Evolutionary conservation across 352 stramenopile species (phyloP).

Genomic region (Globisporangium emineosum): DNA sequence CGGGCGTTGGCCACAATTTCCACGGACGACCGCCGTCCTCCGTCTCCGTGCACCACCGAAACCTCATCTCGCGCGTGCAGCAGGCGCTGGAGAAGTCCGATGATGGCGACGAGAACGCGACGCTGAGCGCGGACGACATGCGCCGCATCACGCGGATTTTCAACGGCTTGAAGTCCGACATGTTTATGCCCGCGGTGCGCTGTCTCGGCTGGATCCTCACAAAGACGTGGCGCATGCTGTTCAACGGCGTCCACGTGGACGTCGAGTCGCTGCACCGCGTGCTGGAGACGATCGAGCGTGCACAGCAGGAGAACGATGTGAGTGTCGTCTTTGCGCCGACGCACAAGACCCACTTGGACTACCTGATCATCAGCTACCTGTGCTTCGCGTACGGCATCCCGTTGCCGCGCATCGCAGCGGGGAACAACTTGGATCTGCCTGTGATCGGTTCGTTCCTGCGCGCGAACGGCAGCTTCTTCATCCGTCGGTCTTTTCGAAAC

Average conservation of each 20-base stretch:
- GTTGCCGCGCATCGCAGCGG: slow-evolving; percentile 78
- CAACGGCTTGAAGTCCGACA: slow-evolving; percentile 61
- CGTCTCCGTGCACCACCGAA: slow-evolving; percentile 34
- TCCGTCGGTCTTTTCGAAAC: slow-evolving; percentile 74
- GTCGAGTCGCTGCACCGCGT: slow-evolving; percentile 59
- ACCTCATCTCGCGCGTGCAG: slow-evolving; percentile 38
- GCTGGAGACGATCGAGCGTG: slow-evolving; percentile 40
- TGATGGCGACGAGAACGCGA: neutral
- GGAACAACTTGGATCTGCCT: slow-evolving; percentile 86
- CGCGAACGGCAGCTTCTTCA: slow-evolving; percentile 89
- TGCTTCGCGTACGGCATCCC: slow-evolving; percentile 87
- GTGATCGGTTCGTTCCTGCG: slow-evolving; percentile 79
- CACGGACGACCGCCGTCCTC: slow-evolving; percentile 40
- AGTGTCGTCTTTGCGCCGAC: slow-evolving; percentile 85
- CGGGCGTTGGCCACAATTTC: slow-evolving; percentile 51
- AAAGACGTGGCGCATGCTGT: slow-evolving; percentile 78
- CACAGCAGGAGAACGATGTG: slow-evolving; percentile 30
- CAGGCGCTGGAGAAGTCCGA: slow-evolving; percentile 6
- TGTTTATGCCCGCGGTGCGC: slow-evolving; percentile 70
- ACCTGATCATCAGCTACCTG: slow-evolving; percentile 89
- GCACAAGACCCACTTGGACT: slow-evolving; percentile 89
- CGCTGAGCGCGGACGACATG: slow-evolving; percentile 22
- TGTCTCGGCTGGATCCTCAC: slow-evolving; percentile 76
- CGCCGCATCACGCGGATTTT: slow-evolving; percentile 59
- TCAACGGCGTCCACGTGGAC: slow-evolving; percentile 69